Conservation (phyloP, 2,329 filamentous ascomycete species). For the Ascochyta pisi region DNA sequence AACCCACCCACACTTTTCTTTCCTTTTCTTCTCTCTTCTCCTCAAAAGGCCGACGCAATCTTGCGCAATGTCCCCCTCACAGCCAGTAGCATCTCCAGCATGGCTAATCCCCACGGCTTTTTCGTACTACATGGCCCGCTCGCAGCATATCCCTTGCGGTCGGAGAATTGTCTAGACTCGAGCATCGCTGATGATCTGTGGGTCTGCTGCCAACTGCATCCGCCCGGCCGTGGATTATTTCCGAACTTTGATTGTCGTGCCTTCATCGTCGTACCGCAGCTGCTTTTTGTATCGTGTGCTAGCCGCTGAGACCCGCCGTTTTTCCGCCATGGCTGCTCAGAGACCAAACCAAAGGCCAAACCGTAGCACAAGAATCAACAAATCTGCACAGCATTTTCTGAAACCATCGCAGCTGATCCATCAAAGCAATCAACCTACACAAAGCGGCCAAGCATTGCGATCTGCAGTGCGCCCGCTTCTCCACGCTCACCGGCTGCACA, state of each 20-base stretch:
- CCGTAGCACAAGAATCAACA: slow-evolving; percentile 2
- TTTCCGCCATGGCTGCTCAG: neutral
- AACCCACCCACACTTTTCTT: neutral
- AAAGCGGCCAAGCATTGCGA: slow-evolving; percentile 10
- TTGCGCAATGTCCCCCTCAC: neutral
- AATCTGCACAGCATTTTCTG: neutral
- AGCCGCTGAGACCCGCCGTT: slow-evolving; percentile 3
- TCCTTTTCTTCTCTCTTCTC: neutral
- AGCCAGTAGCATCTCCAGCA: slow-evolving; percentile 3
- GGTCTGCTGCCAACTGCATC: slow-evolving; percentile 13
- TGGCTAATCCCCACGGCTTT: neutral
- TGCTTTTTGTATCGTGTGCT: slow-evolving; percentile 12
- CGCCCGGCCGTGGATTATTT: slow-evolving; percentile 4
- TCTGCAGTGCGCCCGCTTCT: slow-evolving; percentile 11
- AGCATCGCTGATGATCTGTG: slow-evolving; percentile 12
- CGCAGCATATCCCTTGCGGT: slow-evolving; percentile 12
- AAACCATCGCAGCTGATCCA: neutral
- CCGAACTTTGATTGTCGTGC: slow-evolving; percentile 1
- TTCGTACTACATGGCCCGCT: slow-evolving; percentile 3
- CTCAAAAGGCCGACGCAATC: slow-evolving; percentile 4
- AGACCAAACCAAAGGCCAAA: neutral
- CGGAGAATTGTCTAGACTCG: slow-evolving; percentile 20
- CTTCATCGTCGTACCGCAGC: slow-evolving; percentile 2
- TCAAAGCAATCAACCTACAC: slow-evolving; percentile 1
- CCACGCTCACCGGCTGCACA: slow-evolving; percentile 11